A percentile compares a stretch with the other conserved stretches of the same genome.
Evolutionary conservation across 192 early-diverging fungal species (phyloP).

Genomic region (Entomortierella parvispora): DNA sequence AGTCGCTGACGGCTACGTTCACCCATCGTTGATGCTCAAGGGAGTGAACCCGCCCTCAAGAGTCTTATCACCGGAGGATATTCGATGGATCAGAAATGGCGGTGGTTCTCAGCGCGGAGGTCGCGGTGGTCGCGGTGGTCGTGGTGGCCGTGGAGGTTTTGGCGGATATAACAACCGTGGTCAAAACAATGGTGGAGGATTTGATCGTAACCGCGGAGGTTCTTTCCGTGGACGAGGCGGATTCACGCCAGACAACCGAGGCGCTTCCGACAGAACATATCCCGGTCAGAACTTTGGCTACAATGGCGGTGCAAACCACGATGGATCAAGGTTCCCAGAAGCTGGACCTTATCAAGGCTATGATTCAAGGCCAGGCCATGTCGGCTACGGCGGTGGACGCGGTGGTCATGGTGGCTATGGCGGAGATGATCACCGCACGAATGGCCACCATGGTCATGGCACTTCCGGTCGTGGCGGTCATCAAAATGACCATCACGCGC

Average conservation of each 20-base stretch:
- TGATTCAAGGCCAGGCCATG: conserved; percentile 44
- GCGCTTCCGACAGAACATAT: conserved; percentile 32
- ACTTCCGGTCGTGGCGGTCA: conserved; percentile 35
- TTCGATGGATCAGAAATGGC: conserved; percentile 57
- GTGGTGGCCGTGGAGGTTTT: conserved; percentile 31
- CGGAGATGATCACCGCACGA: conserved; percentile 33
- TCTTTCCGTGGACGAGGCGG: conserved; percentile 35
- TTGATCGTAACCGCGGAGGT: conserved; percentile 32
- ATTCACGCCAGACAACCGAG: conserved; percentile 45
- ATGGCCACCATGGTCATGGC: conserved; percentile 28
- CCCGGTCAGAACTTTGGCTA: conserved; percentile 51
- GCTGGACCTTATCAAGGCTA: conserved; percentile 43
- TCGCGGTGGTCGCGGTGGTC: conserved; percentile 50
- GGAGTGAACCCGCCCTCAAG: conserved; percentile 37
- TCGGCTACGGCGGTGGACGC: conserved; percentile 32
- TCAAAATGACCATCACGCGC: conserved; percentile 22
- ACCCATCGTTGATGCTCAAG: conserved; percentile 43
- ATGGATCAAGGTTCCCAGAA: conserved; percentile 40
- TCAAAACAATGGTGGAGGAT: conserved; percentile 36
- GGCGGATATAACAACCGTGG: conserved; percentile 42
- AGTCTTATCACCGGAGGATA: conserved; percentile 51
- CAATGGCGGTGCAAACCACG: conserved; percentile 21
- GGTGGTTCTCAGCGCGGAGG: conserved; percentile 51
- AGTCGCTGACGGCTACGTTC: conserved; percentile 21
- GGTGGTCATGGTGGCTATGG: conserved; percentile 38